A percentile compares a stretch with the other conserved stretches of the same genome.
phyloP scores from a whole-genome alignment of 768 basidiomycete genomes.

The Nidularia sp. region DNA sequence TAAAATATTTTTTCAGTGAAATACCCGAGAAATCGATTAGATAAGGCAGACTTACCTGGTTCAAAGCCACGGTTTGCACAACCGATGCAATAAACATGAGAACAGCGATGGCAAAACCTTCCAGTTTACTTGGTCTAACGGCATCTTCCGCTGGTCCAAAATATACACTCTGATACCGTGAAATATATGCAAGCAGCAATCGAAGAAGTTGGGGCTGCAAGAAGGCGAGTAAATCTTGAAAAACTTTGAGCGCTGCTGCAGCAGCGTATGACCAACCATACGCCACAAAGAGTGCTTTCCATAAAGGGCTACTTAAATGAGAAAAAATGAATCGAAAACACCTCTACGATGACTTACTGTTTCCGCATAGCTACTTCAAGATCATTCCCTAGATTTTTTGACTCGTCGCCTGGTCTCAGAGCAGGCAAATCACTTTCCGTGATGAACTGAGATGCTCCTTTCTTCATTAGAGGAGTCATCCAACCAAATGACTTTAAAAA shows the following conservation, averaged over 20 bases:
- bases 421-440: conserved; percentile 85
- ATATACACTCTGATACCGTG: conserved; percentile 59
- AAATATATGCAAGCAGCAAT: conserved; percentile 76
- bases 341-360: conserved; percentile 42
- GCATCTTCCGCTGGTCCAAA: conserved; percentile 18
- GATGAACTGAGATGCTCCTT: conserved; percentile 61
- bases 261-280: conserved; percentile 75
- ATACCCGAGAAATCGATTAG: not conserved
- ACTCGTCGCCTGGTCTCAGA: conserved; percentile 63
- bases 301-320: conserved; percentile 48
- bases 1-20: conserved; percentile 16
- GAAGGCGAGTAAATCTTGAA: conserved; percentile 80
- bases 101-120: conserved; percentile 74
- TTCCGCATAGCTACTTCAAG: conserved; percentile 58
- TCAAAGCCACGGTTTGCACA: conserved; percentile 73
- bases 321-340: not conserved
- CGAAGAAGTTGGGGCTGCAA: conserved; percentile 85
- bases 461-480: conserved; percentile 78
- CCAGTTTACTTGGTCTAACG: conserved; percentile 30
- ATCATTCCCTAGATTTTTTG: conserved; percentile 58
- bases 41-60: conserved; percentile 52
- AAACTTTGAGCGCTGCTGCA: conserved; percentile 64
- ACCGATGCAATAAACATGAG: conserved; percentile 81
- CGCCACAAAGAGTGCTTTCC: conserved; percentile 68
- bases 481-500: conserved; percentile 67